Evolutionary conservation across 306 rosid genomes (phyloP), one percentile per base, ranked within the genome.

Genomic region (Lathyrus sativus): DNA sequence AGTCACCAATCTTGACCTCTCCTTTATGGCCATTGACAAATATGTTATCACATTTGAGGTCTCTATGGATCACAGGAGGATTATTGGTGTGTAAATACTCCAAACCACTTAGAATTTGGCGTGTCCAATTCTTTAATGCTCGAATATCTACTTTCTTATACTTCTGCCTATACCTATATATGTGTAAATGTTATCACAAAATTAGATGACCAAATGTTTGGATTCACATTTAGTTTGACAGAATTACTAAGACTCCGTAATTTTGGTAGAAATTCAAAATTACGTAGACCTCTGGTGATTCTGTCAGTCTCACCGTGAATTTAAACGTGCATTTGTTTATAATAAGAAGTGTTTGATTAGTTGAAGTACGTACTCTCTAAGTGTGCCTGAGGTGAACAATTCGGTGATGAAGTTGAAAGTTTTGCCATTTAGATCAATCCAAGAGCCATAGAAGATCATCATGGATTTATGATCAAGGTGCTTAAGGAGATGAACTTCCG

Each of bases 321-420:
- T 2, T 33, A 33, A 33, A 33, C 38, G 2, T 6, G 9, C 38
- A 33, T 9, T 5, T 0, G 39, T 35, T 7, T 17, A 49, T 8
- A 49, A 17, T 17, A 53, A 51, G 10, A 12, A 54, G 11, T 29
- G 17, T 5, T 44, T 58, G 26, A 33, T 54, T 22, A 60, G 35
- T 75, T 75, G 12, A 55, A n/a, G n/a, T n/a, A n/a, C n/a, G 61
- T 89, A 92, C 98, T 88, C 91, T 92, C 98, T 77, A 17, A 92
- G 96, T 41, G 87, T 89, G 80, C 96, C 95, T 3, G 98, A 92
- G 65, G 93, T 87, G 85, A 92, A 89, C 88, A 92, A 77, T 63
- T 92, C 96, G 3, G 96, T 92, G 85, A 89, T 83, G 87, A 92
- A 92, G 81, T 92, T 92, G 88, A 92, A 92, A 69, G 86, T 86